Evolutionary conservation across 805 yeast genomes (phyloP).

Genomic region (Kodamaea lidongshanica): DNA sequence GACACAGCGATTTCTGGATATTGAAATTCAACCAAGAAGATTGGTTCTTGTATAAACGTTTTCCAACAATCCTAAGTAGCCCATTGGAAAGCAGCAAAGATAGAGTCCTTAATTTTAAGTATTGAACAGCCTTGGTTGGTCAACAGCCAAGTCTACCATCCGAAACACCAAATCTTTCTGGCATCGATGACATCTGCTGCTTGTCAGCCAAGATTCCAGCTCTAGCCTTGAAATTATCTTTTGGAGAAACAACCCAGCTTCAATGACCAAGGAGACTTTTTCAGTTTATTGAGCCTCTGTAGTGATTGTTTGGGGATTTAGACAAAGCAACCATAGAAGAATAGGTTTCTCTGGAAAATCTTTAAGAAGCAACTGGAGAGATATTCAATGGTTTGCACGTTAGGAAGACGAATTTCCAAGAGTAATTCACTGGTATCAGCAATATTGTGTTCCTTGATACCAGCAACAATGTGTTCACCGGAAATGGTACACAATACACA

Average conservation of each 20-base stretch:
- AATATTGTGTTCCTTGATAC: too few relatives aligned
- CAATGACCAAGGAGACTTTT: conserved; percentile 89
- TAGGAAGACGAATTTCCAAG: conserved; percentile 93
- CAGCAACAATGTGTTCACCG: conserved; percentile 99
- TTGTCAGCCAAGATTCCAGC: conserved; percentile 99
- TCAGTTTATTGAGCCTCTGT: conserved; percentile 98
- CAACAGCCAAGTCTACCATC: conserved; percentile 98
- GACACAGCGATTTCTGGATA: conserved; percentile 99
- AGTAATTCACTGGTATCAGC: conserved; percentile 99
- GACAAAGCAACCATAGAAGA: conserved; percentile 95
- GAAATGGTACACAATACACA: conserved; percentile 86
- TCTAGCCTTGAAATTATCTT: conserved; percentile 98
- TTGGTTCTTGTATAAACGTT: conserved; percentile 99
- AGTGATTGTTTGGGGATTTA: conserved; percentile 99
- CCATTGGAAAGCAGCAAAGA: conserved; percentile 99
- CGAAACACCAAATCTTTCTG: conserved; percentile 99
- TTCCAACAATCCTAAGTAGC: conserved; percentile 99
- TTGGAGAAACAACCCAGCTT: conserved; percentile 85
- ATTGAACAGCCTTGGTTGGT: conserved; percentile 99
- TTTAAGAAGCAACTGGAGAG: conserved; percentile 96
- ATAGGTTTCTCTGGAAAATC: conserved; percentile 94
- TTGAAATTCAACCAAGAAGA: conserved; percentile 98
- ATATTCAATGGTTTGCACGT: conserved; percentile 96
- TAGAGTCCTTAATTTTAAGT: conserved; percentile 99
- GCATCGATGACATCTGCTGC: conserved; percentile 99